These are phyloP conservation scores for Lobosporangium transversale DNA, from an alignment of 192 early-diverging fungal species.

Conservation along the genomic window DNA sequence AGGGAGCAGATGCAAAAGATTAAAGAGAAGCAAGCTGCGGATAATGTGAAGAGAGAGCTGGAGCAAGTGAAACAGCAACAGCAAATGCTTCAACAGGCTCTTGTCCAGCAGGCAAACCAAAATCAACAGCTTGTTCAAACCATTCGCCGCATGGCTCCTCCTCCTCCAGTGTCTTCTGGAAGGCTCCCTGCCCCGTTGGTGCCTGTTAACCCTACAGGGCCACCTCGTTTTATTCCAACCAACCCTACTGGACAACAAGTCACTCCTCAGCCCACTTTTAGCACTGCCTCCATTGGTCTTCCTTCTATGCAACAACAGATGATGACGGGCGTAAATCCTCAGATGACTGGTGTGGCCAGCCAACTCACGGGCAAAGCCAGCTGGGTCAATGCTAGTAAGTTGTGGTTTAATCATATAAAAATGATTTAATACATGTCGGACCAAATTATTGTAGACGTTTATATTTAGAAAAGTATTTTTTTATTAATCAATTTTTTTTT, in stretches of 20 bases:
- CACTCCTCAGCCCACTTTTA: conserved; percentile 29
- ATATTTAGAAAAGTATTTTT: no score
- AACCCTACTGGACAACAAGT: conserved; percentile 43
- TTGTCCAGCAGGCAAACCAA: conserved; percentile 40
- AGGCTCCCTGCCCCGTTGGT: conserved; percentile 32
- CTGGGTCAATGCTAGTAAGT: conserved; percentile 57
- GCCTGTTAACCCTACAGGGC: conserved; percentile 52
- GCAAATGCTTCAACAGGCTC: conserved; percentile 37
- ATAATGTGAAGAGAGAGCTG: conserved; percentile 38
- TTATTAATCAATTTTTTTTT: neutral
- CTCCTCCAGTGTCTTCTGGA: conserved; percentile 36
- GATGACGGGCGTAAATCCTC: conserved; percentile 45
- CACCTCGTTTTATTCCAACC: conserved; percentile 45
- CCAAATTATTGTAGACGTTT: no score
- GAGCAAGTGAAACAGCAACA: conserved; percentile 34
- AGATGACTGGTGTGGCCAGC: conserved; percentile 31
- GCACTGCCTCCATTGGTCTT: conserved; percentile 41
- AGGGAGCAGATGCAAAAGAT: conserved; percentile 41
- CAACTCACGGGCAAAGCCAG: conserved; percentile 55
- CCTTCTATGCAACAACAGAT: conserved; percentile 50
- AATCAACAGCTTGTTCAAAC: conserved; percentile 38
- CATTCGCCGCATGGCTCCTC: conserved; percentile 43
- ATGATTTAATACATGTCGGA: neutral
- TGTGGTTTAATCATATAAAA: no score
- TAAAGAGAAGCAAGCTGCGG: conserved; percentile 30